These are phyloP conservation scores for Fusarium newnesense DNA, from an alignment of 2,329 filamentous ascomycete species.

Conservation along the genomic window DNA sequence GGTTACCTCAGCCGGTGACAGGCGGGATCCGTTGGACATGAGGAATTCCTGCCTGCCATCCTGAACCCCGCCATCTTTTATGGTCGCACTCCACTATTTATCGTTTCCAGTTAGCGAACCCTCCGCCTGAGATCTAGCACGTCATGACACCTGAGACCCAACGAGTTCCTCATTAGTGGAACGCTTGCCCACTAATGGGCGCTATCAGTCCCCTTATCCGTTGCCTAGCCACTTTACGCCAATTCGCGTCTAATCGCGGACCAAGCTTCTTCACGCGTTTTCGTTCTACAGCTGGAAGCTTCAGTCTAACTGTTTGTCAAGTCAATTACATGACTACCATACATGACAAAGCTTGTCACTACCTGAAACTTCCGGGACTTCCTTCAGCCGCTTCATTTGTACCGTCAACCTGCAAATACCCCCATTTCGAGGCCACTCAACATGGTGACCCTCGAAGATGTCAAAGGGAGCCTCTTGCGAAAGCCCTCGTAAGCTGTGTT, in stretches of 20 bases:
- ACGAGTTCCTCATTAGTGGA: not conserved
- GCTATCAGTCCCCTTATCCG: slow-evolving; percentile 14
- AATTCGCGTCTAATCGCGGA: slow-evolving; percentile 36
- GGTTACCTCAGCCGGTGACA: slow-evolving; percentile 22
- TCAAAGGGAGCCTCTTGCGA: slow-evolving; percentile 48
- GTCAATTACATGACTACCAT: slow-evolving; percentile 2
- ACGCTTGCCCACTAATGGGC: not conserved
- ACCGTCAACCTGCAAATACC: not conserved
- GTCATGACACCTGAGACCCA: slow-evolving; percentile 19
- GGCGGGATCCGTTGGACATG: slow-evolving; percentile 36
- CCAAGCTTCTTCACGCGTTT: slow-evolving; percentile 37
- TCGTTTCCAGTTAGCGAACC: slow-evolving; percentile 6
- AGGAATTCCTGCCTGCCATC: not conserved
- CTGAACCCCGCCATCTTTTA: slow-evolving; percentile 26
- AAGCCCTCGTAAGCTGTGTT: slow-evolving; percentile 46
- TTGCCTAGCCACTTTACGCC: slow-evolving; percentile 45
- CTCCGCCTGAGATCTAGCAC: slow-evolving; percentile 33
- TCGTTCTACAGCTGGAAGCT: not conserved
- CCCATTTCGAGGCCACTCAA: slow-evolving; percentile 3
- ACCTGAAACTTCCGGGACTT: not conserved
- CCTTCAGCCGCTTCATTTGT: not conserved
- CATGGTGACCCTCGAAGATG: slow-evolving; percentile 51
- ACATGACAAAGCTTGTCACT: not conserved
- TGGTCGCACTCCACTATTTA: not conserved
- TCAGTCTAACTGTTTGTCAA: slow-evolving; percentile 1